Evolutionary conservation across 495 filamentous ascomycete genomes (phyloP), one percentile per base, ranked within the genome.

Genomic region (Penicillium riverlandense): DNA sequence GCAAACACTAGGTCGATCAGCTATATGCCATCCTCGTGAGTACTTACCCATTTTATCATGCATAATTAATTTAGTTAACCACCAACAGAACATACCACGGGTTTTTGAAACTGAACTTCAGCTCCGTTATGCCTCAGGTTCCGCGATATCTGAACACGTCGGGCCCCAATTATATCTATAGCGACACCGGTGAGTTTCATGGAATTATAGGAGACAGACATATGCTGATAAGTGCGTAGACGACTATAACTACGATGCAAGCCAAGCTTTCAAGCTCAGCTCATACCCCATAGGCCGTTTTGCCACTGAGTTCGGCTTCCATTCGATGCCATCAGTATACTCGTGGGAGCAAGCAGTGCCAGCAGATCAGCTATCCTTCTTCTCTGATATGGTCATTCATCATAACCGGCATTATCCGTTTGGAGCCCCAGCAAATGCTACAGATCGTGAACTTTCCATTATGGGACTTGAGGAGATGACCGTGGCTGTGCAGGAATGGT

Each of bases 391-490:
- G 0, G 65, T 85, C 37, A 58, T 77, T 39, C 75, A 81, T 9
- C 75, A 79, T 14, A 85, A 85, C 52, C 83, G 82, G 44, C 82
- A 87, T 55, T 77, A 80, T 38, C 79, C 81, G 0, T 43, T 77
- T 0, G 72, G 74, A 6, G 22, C 2, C 3, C 22, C 22, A 22
- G 22, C 22, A 22, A 22, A 22, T 22, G 68, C 65, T 7, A 47
- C 53, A 1, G 57, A 70, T 13, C 75, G 54, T 0, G 49, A 41
- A 12, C 63, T 60, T 10, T 37, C 66, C 1, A 52, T 44, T 1
- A 46, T 45, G 22, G 82, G 82, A 8, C 78, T 80, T 76, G 76
- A 52, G 4, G 71, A 85, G 44, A 84, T 85, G 80, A 86, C 82
- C 0, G 58, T 71, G 11, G 79, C 77, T 0, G 80, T 76, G 0